Evolutionary conservation across 306 rosid genomes (phyloP), one percentile per base, ranked within the genome.

Genomic region (Senna siamea): DNA sequence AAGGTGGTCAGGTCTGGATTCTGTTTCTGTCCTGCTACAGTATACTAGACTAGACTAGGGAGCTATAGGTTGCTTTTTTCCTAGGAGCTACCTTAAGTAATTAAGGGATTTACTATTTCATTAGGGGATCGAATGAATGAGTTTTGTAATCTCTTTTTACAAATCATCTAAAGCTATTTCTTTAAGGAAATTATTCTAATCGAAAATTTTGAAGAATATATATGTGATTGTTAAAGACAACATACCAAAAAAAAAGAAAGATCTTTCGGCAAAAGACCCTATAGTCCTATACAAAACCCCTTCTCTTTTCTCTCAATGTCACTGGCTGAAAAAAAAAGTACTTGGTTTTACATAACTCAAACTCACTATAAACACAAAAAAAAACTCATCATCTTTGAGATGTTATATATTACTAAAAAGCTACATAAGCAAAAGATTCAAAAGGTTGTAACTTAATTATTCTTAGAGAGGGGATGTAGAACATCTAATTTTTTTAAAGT

Each of bases 321-420:
- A 81, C 38, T 80, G 74, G 30, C 3, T 26, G 30, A 26, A 26
- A 26, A 26, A 26, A 26, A 26, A 26, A 26, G 30, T 26, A 26
- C 30, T 26, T 26, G 30, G 62, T 81, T 52, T 56, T 53, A 34
- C 32, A 52, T 76, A 80, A 70, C 78, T 73, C 70, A 75, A 38
- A 9, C 47, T 1, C 47, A 41, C 47, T 12, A 26, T 26, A n/a
- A n/a, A n/a, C n/a, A n/a, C 30, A 26, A 1, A 26, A 26, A 26
- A 26, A 26, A 26, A 26, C 30, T 26, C 30, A 26, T 10, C 47
- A 41, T 41, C 0, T 7, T 41, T 41, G 14, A 41, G 47, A 7
- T 78, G 43, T 62, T 77, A 74, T 57, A 73, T 26, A 26, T 26
- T 1, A 26, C 40, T 23, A 63, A 30, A 80, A 77, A 69, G 69